These are phyloP conservation scores for Colletotrichum sp. DNA, from an alignment of 2,329 filamentous ascomycete genomes.

Conservation along the genomic window DNA sequence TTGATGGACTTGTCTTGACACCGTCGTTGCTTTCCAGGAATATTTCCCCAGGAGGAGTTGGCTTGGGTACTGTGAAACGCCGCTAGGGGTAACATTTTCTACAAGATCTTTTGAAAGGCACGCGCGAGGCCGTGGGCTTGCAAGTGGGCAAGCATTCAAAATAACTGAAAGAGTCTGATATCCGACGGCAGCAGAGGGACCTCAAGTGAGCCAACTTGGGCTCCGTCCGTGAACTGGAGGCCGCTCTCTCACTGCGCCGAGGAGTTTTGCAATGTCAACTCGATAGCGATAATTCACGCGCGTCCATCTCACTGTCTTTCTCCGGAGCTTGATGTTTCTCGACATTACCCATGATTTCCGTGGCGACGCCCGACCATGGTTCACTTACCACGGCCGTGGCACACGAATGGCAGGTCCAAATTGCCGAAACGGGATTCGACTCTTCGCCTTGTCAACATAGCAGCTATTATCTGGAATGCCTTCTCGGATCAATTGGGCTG, in stretches of 20 bases:
- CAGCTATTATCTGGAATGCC: neutral
- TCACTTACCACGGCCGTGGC: neutral
- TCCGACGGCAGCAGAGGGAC: neutral
- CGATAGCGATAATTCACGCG: neutral
- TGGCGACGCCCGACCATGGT: neutral
- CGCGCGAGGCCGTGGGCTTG: neutral
- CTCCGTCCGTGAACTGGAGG: rapidly evolving
- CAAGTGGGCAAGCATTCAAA: neutral
- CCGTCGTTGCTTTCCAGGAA: too few relatives aligned
- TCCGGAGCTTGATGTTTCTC: neutral
- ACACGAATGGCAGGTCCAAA: neutral
- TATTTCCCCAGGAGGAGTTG: too few relatives aligned
- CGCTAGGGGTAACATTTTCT: too few relatives aligned
- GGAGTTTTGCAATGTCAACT: neutral
- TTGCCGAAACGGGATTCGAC: neutral
- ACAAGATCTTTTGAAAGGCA: neutral
- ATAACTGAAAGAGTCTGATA: neutral
- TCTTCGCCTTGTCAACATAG: neutral
- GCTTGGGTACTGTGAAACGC: too few relatives aligned
- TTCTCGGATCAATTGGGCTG: neutral
- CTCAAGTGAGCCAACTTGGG: neutral
- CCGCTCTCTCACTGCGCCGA: neutral
- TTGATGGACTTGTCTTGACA: too few relatives aligned
- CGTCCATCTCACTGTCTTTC: neutral
- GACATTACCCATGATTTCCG: neutral